Conservation (phyloP, 352 stramenopile species). For the Pythium scleroteichum region DNA sequence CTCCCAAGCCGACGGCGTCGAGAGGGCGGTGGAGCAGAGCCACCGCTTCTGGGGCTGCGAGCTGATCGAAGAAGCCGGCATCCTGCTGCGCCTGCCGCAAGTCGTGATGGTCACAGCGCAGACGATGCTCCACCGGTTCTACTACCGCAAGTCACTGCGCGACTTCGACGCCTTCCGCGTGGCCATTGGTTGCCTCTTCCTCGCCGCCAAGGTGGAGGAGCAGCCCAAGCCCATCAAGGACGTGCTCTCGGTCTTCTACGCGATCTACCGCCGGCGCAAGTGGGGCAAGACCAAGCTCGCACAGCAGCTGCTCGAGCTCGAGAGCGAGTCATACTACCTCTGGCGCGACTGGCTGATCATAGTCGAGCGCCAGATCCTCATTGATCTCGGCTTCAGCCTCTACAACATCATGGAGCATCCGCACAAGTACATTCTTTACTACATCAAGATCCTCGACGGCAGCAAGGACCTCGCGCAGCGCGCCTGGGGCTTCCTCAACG, state of each 20-base stretch:
- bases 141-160: constrained; percentile 78
- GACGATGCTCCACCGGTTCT: constrained; percentile 91
- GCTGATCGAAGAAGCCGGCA: constrained; percentile 88
- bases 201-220: constrained; percentile 91
- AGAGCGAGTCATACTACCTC: constrained; percentile 57
- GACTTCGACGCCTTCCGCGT: constrained; percentile 91
- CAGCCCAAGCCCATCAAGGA: constrained; percentile 79
- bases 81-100: constrained; percentile 85
- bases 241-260: constrained; percentile 87
- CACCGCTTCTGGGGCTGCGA: constrained; percentile 90
- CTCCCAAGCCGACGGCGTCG: constrained; percentile 49
- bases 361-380: constrained; percentile 89
- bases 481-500: constrained; percentile 91
- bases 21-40: constrained; percentile 30
- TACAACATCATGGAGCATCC: constrained; percentile 92
- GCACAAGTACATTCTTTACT: constrained; percentile 94
- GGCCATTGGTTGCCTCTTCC: constrained; percentile 86
- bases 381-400: constrained; percentile 92
- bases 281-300: constrained; percentile 45
- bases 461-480: constrained; percentile 71
- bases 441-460: constrained; percentile 86
- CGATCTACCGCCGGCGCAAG: constrained; percentile 76
- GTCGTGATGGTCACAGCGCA: constrained; percentile 91
- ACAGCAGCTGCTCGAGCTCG: constrained; percentile 68
- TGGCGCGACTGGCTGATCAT: constrained; percentile 88